phyloP scores from a whole-genome alignment of 495 filamentous ascomycete species.

The Niebla homalea region DNA sequence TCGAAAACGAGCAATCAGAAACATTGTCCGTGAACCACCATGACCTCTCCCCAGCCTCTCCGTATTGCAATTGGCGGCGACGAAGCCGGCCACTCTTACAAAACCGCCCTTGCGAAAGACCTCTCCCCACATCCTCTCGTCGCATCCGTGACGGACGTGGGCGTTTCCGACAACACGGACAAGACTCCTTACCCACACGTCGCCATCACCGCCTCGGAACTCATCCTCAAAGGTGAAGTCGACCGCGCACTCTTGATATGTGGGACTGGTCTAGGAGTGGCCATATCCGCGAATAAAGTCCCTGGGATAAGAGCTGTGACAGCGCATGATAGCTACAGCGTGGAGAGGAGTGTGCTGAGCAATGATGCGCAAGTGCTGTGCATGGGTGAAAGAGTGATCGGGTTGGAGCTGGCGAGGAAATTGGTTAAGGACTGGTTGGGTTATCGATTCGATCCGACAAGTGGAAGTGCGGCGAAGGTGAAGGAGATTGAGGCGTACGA shows the following conservation, averaged over 20 bases:
- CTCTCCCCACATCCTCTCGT: conserved; percentile 56
- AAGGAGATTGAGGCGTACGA: conserved; percentile 64
- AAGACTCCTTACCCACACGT: conserved; percentile 77
- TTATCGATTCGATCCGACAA: conserved; percentile 65
- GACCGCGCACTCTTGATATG: conserved; percentile 80
- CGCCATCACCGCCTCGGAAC: conserved; percentile 55
- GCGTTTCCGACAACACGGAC: conserved; percentile 50
- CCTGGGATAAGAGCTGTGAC: conserved; percentile 75
- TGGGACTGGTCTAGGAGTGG: conserved; percentile 75
- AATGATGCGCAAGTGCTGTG: conserved; percentile 84
- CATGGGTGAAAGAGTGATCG: conserved; percentile 76
- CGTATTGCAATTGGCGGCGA: conserved; percentile 52
- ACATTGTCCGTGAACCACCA: neutral
- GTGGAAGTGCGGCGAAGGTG: conserved; percentile 61
- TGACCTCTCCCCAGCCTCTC: conserved; percentile 17
- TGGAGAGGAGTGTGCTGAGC: conserved; percentile 68
- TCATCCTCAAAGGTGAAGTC: conserved; percentile 51
- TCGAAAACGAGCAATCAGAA: neutral
- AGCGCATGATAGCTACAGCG: conserved; percentile 72
- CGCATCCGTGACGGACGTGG: conserved; percentile 53
- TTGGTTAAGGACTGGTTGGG: conserved; percentile 71
- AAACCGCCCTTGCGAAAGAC: conserved; percentile 61
- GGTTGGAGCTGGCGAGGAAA: conserved; percentile 63
- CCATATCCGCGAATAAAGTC: conserved; percentile 79
- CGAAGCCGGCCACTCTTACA: conserved; percentile 68